These are phyloP conservation scores for Hirschfeldia incana DNA, from an alignment of 345 rosid genomes.

Conservation along the genomic window DNA sequence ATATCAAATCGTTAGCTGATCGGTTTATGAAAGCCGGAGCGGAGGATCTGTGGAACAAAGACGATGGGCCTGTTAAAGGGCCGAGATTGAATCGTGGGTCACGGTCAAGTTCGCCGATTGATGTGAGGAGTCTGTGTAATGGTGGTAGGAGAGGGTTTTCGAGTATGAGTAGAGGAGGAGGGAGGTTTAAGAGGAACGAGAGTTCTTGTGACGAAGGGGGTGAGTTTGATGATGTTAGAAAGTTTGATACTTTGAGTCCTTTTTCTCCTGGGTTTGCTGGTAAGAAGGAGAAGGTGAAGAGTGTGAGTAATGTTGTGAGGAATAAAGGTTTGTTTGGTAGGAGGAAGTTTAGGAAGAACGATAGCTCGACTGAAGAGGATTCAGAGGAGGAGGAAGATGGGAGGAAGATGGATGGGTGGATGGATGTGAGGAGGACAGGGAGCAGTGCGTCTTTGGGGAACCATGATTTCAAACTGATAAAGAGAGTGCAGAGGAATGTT, in stretches of 20 bases:
- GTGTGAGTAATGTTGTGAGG: slow-evolving; percentile 28
- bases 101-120: slow-evolving; percentile 46
- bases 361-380: slow-evolving; percentile 68
- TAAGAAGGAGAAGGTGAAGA: slow-evolving; percentile 31
- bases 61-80: slow-evolving; percentile 65
- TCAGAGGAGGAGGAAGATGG: slow-evolving; percentile 44
- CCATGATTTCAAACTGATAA: slow-evolving; percentile 64
- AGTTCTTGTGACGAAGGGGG: slow-evolving; percentile 45
- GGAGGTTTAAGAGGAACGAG: slow-evolving; percentile 46
- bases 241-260: slow-evolving; percentile 30
- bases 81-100: slow-evolving; percentile 20
- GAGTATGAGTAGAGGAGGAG: slow-evolving; percentile 42
- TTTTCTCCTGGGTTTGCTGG: slow-evolving; percentile 27
- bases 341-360: slow-evolving; percentile 52
- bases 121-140: slow-evolving; percentile 48
- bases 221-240: slow-evolving; percentile 25
- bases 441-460: slow-evolving; percentile 76
- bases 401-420: slow-evolving; percentile 45
- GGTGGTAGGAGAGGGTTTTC: slow-evolving; percentile 47
- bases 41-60: slow-evolving; percentile 87
- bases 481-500: slow-evolving; percentile 61
- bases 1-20: slow-evolving; percentile 77
- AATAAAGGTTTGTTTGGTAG: slow-evolving; percentile 29
- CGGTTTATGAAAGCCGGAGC: slow-evolving; percentile 90
- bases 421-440: slow-evolving; percentile 54